A percentile compares a stretch with the other conserved stretches of the same genome.
phyloP scores from a whole-genome alignment of 495 filamentous ascomycete genomes.

The Parachaetomium inaequale region DNA sequence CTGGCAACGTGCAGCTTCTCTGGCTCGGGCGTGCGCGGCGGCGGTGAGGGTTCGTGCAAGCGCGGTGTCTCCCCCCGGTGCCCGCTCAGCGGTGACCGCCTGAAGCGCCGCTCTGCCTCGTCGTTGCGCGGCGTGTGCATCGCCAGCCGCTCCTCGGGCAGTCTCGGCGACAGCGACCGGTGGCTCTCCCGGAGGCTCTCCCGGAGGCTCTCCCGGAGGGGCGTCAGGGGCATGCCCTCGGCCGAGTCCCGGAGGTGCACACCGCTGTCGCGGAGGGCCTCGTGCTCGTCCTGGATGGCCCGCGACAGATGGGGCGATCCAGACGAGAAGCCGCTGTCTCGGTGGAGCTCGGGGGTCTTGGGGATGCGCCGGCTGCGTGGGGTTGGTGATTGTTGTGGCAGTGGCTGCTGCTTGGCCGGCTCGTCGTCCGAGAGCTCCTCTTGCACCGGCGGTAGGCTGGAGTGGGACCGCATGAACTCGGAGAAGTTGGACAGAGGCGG shows the following conservation, averaged over 20 bases:
- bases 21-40: constrained; percentile 34
- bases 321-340: constrained; percentile 48
- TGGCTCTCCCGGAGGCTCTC: constrained; percentile 22
- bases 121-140: constrained; percentile 17
- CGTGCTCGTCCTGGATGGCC: constrained; percentile 25
- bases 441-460: constrained; percentile 42
- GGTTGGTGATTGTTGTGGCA: background rate
- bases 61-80: constrained; percentile 20
- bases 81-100: constrained; percentile 23
- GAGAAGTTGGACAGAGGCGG: constrained; percentile 29
- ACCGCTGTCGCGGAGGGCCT: constrained; percentile 51
- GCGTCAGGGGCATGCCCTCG: constrained; percentile 15
- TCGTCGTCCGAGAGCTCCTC: constrained; percentile 41
- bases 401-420: constrained; percentile 9
- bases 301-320: constrained; percentile 42
- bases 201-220: constrained; percentile 21
- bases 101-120: constrained; percentile 15
- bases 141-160: constrained; percentile 3
- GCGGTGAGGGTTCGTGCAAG: constrained; percentile 31
- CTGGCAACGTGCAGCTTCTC: constrained; percentile 27
- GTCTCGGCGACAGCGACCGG: constrained; percentile 17
- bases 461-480: constrained; percentile 38
- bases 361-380: constrained; percentile 9
- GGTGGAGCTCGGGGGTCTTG: constrained; percentile 34
- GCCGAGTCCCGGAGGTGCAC: constrained; percentile 45